A percentile compares a stretch with the other conserved stretches of the same genome.
Evolutionary conservation across 2,329 filamentous ascomycete species (phyloP).

Genomic region (Arthroderma sp.): DNA sequence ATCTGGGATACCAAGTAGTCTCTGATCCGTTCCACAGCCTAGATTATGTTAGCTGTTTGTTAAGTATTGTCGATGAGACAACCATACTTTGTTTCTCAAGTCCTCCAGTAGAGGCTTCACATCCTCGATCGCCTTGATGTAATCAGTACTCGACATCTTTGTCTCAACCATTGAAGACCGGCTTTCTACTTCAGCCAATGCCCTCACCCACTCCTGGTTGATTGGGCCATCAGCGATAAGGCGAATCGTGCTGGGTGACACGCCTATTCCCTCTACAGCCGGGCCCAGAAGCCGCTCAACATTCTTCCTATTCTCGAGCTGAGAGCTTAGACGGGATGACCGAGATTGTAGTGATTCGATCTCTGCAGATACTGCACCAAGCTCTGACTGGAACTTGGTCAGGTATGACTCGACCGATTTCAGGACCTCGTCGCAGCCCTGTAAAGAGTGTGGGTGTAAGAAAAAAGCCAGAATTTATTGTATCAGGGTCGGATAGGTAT

Average conservation of each 20-base stretch:
- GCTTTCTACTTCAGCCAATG: conserved; percentile 70
- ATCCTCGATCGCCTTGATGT: conserved; percentile 67
- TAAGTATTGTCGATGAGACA: neutral
- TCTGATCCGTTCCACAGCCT: conserved; percentile 84
- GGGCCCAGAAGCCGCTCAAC: conserved; percentile 81
- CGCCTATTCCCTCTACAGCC: conserved; percentile 78
- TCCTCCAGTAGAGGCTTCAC: conserved; percentile 74
- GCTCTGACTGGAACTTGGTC: conserved; percentile 82
- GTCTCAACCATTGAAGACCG: conserved; percentile 59
- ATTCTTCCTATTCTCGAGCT: conserved; percentile 75
- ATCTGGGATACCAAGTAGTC: conserved; percentile 92
- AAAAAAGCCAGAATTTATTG: neutral
- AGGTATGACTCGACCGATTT: conserved; percentile 88
- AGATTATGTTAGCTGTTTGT: conserved; percentile 1
- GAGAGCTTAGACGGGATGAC: conserved; percentile 67
- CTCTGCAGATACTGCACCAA: conserved; percentile 82
- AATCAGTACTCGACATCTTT: conserved; percentile 46
- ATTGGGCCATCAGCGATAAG: conserved; percentile 81
- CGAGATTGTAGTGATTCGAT: conserved; percentile 87
- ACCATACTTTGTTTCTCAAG: conserved; percentile 59
- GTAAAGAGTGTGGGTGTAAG: neutral
- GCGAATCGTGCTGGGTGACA: conserved; percentile 69
- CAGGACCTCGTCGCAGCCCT: conserved; percentile 80
- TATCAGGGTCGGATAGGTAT: neutral
- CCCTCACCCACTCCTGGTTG: conserved; percentile 77